Evolutionary conservation across 495 filamentous ascomycete species (phyloP).

Genomic region (Xylaria intraflava): DNA sequence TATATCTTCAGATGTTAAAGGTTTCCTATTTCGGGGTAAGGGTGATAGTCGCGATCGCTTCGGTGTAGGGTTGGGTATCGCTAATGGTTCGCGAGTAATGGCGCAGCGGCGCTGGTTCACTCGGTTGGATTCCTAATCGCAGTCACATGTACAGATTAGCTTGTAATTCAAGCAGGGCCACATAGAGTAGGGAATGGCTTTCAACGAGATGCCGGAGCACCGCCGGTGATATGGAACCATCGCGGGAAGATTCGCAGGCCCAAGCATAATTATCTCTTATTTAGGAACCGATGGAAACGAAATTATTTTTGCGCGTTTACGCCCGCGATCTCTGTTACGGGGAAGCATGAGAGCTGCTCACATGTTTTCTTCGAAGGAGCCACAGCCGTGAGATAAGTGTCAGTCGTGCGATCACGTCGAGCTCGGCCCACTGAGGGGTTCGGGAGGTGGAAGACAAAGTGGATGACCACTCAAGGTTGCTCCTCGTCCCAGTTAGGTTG

Average conservation of each 20-base stretch:
- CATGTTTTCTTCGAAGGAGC: slow-evolving; percentile 20
- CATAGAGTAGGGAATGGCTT: not conserved
- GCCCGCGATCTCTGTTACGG: not conserved
- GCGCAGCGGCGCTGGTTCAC: not conserved
- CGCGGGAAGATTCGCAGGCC: not conserved
- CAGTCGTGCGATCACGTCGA: slow-evolving; percentile 32
- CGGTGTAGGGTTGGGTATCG: slow-evolving; percentile 19
- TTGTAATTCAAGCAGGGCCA: slow-evolving; percentile 3
- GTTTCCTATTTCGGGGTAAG: slow-evolving; percentile 6
- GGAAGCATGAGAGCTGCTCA: slow-evolving; percentile 16
- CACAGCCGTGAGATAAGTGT: slow-evolving; percentile 31
- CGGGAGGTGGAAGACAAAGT: slow-evolving; percentile 21
- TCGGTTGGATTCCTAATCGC: slow-evolving; percentile 14
- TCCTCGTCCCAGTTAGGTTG: slow-evolving; percentile 27
- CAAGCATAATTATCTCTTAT: not conserved
- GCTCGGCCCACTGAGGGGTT: slow-evolving; percentile 31
- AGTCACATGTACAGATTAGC: slow-evolving; percentile 21
- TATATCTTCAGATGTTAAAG: not conserved
- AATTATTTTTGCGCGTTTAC: not conserved
- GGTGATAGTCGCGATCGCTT: slow-evolving; percentile 22
- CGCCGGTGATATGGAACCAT: not conserved
- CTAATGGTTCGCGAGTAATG: slow-evolving; percentile 11
- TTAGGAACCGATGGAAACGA: not conserved
- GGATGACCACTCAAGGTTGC: slow-evolving; percentile 18
- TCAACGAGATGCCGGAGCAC: not conserved